A percentile compares a stretch with the other conserved stretches of the same genome.
Conservation (phyloP, 176 grass and related monocot species). For the Elaeis guineensis region DNA sequence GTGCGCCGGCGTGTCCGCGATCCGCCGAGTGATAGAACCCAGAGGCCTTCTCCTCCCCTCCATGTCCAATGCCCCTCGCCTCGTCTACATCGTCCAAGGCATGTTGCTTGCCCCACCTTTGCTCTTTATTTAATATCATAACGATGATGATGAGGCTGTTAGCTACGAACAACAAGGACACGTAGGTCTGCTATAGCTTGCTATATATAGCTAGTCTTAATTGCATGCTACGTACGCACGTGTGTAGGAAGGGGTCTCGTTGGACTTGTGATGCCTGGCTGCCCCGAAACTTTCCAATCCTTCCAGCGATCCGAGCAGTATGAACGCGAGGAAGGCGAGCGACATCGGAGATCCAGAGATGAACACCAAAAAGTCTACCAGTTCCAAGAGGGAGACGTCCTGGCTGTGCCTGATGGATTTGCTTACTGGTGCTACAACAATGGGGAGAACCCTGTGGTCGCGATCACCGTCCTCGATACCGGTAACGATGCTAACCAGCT, state of each 20-base stretch:
- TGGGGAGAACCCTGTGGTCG: conserved; percentile 23
- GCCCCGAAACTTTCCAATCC: conserved; percentile 6
- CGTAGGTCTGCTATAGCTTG: too few species aligned
- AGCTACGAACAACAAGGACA: background rate
- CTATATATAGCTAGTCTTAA: too few species aligned
- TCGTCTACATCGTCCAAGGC: conserved; percentile 43
- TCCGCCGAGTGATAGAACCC: conserved; percentile 3
- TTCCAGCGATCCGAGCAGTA: background rate
- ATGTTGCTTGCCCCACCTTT: background rate
- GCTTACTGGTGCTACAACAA: conserved; percentile 35
- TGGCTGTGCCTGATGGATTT: conserved; percentile 11
- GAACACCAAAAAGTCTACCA: conserved; percentile 19
- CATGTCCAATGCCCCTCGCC: conserved; percentile 23
- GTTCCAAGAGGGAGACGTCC: conserved; percentile 16
- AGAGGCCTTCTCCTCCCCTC: conserved; percentile 34
- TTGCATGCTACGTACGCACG: too few species aligned
- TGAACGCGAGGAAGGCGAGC: background rate
- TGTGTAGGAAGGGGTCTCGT: background rate
- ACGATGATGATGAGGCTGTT: background rate
- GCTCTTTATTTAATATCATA: background rate
- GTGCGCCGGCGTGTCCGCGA: conserved; percentile 17
- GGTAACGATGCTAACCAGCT: conserved; percentile 9
- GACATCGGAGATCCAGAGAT: conserved; percentile 11
- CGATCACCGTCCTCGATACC: conserved; percentile 14
- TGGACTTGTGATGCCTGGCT: conserved; percentile 5